Base-by-base conservation (phyloP, 1,139 yeast species). In the Pichiaceae sp. region DNA sequence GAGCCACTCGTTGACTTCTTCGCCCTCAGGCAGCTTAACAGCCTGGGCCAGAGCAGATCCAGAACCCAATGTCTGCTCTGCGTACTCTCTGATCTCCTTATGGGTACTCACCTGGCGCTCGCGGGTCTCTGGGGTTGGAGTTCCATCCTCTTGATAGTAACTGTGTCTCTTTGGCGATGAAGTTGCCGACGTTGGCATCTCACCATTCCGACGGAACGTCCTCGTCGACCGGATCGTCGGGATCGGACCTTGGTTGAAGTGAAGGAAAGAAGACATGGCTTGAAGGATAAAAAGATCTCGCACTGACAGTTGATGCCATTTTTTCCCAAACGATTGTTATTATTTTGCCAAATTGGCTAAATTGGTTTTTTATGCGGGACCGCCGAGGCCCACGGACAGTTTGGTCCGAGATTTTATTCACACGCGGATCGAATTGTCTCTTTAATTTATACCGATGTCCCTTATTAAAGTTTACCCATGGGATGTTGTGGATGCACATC, bases 51-150 rank as follows among this genome's bases (percentile, higher is more conserved):
- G 67, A 1, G 87, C 87, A 30, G 91, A 81, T 34, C 91, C 95
- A 0, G 96, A 82, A 0, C 98, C 98, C 36, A 93, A 66, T 0
- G 98, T 91, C 38, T 93, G 91, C 56, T 89, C 96, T 1, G 96
- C 97, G 51, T 85, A 86, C 53, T 71, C 79, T 41, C 95, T 72
- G 42, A 81, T 74, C 54, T 50, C 53, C 32, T 41, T 45, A 53
- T 81, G 93, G 74, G 74, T 30, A 66, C 53, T 45, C 39, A 65
- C 47, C 46, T 50, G 53, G 38, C 50, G 45, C 47, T 32, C 47
- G 54, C 19, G 33, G 45, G 16, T 36, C 40, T 31, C 39, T 45
- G 16, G 41, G 42, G 25, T 28, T 40, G 47, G 6, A 25, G 29
- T 7, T 39, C 4, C 24, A 16, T 16, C 29, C 24, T 27, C 29